Base-by-base conservation (phyloP, 2,329 filamentous ascomycete genomes). In the Exophiala xenobiotica region DNA sequence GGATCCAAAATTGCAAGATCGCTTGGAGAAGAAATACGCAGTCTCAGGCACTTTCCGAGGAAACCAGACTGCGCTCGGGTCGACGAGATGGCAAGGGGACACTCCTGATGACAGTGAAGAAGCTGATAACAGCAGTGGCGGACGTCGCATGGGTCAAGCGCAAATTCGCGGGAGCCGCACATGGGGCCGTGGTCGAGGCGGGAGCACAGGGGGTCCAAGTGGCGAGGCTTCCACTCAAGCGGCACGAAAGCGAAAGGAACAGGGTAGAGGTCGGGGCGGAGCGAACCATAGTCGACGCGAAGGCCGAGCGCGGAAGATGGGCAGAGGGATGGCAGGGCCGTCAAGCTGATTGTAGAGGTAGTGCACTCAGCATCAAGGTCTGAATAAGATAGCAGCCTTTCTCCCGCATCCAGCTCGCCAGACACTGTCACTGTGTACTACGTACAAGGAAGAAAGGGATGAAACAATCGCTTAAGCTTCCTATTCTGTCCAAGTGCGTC, bases 21-120 rank as follows among this genome's bases (percentile, higher is more conserved):
- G 80, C 49, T 71, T 97, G 37, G 88, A 96, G 68, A 78, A 78
- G 44, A 86, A 83, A 64, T 87, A 78, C 8, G 47, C 54, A 5
- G 45, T 31, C 8, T 48, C 43, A 1, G 31, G 35, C 3, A 37
- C 43, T 3, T 58, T 57, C 35, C 26, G 31, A 24, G 58, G 59
- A n/a, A 59, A 53, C 16, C 61, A 63, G 45, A 35, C 45, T 20
- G 48, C 35, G 1, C 50, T 63, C 31, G 44, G 51, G 19, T 19
- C 54, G 12, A 61, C 58, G 16, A 54, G 43, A 41, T 63, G 61
- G 61, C 54, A 57, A 22, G 51, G 44, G 18, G 45, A 46, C 19
- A 59, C 56, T 6, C 44, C 52, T 19, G 58, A 60, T 16, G 54
- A 59, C 22, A 59, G 56, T 22, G 55, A 57, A 31, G 56, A 51